Evolutionary conservation across 768 basidiomycete species (phyloP).

Genomic region (Boletellus ananas): DNA sequence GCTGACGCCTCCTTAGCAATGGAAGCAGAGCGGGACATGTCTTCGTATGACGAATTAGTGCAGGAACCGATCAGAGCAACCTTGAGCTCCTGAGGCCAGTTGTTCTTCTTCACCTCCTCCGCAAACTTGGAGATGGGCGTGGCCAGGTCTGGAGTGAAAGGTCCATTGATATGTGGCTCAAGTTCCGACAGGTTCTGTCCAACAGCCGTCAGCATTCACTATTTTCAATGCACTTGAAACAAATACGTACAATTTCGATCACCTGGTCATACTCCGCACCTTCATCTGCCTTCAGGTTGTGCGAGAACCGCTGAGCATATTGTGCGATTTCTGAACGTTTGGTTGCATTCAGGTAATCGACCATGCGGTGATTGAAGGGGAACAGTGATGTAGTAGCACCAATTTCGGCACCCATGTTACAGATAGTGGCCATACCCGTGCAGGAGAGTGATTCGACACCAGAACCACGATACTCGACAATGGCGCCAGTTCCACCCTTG

Average conservation of each 20-base stretch:
- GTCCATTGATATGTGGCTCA: slow-evolving; percentile 99
- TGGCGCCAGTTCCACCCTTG: slow-evolving; percentile 98
- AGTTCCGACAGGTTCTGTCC: slow-evolving; percentile 88
- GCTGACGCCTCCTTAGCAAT: slow-evolving; percentile 85
- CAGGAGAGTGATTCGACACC: slow-evolving; percentile 95
- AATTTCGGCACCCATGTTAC: slow-evolving; percentile 99
- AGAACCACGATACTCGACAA: slow-evolving; percentile 94
- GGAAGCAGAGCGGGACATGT: slow-evolving; percentile 96
- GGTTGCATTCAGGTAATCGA: slow-evolving; percentile 90
- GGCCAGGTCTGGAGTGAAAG: slow-evolving; percentile 99
- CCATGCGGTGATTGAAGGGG: slow-evolving; percentile 98
- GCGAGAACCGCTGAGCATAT: slow-evolving; percentile 84
- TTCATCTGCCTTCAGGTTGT: slow-evolving; percentile 88
- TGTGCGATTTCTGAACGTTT: slow-evolving; percentile 82
- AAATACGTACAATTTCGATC: slow-evolving; percentile 76
- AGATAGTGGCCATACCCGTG: slow-evolving; percentile 99
- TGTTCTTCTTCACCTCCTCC: slow-evolving; percentile 85
- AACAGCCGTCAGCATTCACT: neutral
- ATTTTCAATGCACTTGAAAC: neutral
- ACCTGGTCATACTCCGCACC: slow-evolving; percentile 89
- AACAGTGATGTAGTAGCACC: slow-evolving; percentile 98
- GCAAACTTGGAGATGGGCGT: slow-evolving; percentile 98
- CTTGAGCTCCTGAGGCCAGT: slow-evolving; percentile 95
- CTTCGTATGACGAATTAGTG: slow-evolving; percentile 99
- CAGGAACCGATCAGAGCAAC: slow-evolving; percentile 98